phyloP scores from a whole-genome alignment of 2,329 filamentous ascomycete species.

The Hypoxylon sp. region DNA sequence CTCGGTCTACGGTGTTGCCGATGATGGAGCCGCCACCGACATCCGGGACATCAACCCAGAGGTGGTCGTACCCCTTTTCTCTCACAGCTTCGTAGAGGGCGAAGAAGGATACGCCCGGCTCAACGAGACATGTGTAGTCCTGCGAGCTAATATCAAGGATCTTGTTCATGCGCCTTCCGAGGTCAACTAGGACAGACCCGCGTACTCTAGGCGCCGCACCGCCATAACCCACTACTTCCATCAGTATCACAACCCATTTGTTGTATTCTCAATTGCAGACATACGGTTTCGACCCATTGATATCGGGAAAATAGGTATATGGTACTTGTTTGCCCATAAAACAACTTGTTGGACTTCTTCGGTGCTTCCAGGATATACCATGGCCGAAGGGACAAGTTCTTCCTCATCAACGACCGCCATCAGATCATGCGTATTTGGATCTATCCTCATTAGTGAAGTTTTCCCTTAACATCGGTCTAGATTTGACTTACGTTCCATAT shows the following conservation, averaged over 20 bases:
- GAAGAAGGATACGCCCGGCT: slow-evolving; percentile 67
- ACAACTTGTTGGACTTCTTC: slow-evolving; percentile 52
- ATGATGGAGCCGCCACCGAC: slow-evolving; percentile 59
- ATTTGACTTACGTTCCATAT: slow-evolving; percentile 48
- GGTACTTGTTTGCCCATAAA: slow-evolving; percentile 49
- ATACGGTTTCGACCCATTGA: slow-evolving; percentile 51
- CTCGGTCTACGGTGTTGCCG: slow-evolving; percentile 60
- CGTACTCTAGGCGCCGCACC: slow-evolving; percentile 65
- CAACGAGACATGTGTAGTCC: slow-evolving; percentile 62
- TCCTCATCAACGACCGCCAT: slow-evolving; percentile 59
- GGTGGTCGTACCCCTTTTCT: slow-evolving; percentile 54
- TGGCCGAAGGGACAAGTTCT: slow-evolving; percentile 59
- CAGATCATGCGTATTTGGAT: slow-evolving; percentile 57
- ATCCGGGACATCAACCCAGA: slow-evolving; percentile 59
- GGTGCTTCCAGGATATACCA: slow-evolving; percentile 51
- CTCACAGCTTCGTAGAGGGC: slow-evolving; percentile 60
- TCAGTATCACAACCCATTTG: slow-evolving; percentile 2
- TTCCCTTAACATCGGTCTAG: not conserved
- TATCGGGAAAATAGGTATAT: slow-evolving; percentile 47
- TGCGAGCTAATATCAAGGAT: slow-evolving; percentile 64
- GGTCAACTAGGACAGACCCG: slow-evolving; percentile 62
- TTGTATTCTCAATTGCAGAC: not conserved
- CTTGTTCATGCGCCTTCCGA: slow-evolving; percentile 65
- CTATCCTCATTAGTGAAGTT: slow-evolving; percentile 37
- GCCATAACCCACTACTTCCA: slow-evolving; percentile 60